Base-by-base conservation (phyloP, 345 rosid genomes). In the Barbarea vulgaris region DNA sequence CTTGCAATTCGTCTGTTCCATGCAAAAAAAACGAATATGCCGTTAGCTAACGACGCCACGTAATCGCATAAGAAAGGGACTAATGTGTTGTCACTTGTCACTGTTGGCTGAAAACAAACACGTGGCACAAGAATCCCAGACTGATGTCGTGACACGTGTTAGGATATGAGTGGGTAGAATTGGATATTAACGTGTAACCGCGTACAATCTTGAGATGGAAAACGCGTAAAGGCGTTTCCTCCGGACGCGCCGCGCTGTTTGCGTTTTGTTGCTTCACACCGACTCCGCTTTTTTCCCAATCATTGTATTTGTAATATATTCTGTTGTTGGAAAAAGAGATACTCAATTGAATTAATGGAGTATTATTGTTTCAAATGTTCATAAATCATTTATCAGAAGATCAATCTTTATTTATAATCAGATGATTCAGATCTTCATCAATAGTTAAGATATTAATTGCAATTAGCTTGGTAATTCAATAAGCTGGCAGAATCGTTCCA, bases 251-350 rank as follows among this genome's bases (percentile, higher is more conserved):
- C 67, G 50, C 61, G 24, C 15, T 8, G 21, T 15, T 37, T 37
- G 73, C 68, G 74, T 59, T 75, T 50, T 75, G 24, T 48, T 8
- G 73, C 56, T 67, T 75, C 10, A 66, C 34, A 67, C 25, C 61
- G 74, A 67, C 74, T 37, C 24, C 39, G 44, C 46, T 44, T 74
- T 17, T 57, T 47, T 18, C 50, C 60, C 2, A 67, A 37, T 67
- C 67, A 36, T 50, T 67, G 34, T 47, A 44, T n/a, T n/a, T n/a
- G n/a, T n/a, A n/a, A n/a, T n/a, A 48, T 7, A 27, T 67, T 54
- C 36, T 58, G 19, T 50, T 67, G 73, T 59, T 50, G 61, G 61
- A 4, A 39, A 39, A 39, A 3, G 6, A 58, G 46, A 67, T 67
- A 47, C 72, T 57, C 51, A 57, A 67, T 57, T 25, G 36, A 36